A percentile compares a stretch with the other conserved stretches of the same genome.
Conservation (phyloP, 2,329 filamentous ascomycete genomes). For the Emmonsia crescens region DNA sequence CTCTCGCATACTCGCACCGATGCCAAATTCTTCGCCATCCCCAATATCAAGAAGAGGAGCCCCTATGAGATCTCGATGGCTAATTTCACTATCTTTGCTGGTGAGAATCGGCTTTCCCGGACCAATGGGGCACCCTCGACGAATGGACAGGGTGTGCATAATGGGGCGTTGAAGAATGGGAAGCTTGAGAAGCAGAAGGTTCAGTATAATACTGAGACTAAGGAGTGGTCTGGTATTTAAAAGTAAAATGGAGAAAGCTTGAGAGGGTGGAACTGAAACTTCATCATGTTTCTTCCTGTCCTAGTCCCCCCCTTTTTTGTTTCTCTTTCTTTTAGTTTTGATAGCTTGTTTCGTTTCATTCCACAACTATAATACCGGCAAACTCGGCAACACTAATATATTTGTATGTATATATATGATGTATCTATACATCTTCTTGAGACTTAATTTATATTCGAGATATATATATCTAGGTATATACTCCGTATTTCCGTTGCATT, state of each 20-base stretch:
- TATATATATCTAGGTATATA: neutral
- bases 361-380: neutral
- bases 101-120: slow-evolving; percentile 47
- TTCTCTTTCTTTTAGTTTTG: neutral
- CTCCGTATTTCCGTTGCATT: too few species aligned
- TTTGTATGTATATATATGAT: neutral
- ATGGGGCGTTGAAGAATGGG: slow-evolving; percentile 3
- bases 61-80: slow-evolving; percentile 1
- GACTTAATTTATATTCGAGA: neutral
- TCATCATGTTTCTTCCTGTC: neutral
- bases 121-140: slow-evolving; percentile 20
- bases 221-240: slow-evolving; percentile 13
- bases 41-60: slow-evolving; percentile 27
- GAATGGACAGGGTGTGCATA: slow-evolving; percentile 36
- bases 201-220: slow-evolving; percentile 25
- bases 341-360: neutral
- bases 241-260: neutral
- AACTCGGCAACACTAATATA: neutral
- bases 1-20: slow-evolving; percentile 47
- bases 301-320: neutral
- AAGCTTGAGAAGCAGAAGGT: slow-evolving; percentile 20
- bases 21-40: slow-evolving; percentile 54
- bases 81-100: slow-evolving; percentile 44
- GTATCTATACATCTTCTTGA: neutral
- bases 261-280: neutral